Percentiles rank a stretch among this genome's conserved stretches.
Conservation (phyloP, 768 basidiomycete genomes). For the Peribolospora kevripleyi region DNA sequence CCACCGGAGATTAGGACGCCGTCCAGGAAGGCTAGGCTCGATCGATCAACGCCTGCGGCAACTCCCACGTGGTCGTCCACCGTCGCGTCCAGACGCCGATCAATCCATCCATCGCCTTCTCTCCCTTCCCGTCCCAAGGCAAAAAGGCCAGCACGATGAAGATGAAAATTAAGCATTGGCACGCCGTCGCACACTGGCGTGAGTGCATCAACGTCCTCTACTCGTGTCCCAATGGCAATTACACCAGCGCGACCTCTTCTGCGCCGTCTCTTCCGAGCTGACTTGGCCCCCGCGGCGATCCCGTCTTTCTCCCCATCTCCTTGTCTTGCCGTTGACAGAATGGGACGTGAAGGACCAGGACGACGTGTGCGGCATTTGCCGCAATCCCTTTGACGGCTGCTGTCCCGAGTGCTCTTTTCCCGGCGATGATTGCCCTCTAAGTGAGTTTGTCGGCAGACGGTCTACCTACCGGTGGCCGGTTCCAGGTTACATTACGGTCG, state of each 20-base stretch:
- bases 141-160: constrained; percentile 30
- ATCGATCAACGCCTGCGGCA: too few relatives aligned
- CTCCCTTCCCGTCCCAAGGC: too few relatives aligned
- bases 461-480: not conserved
- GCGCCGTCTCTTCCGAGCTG: too few relatives aligned
- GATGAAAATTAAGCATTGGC: constrained; percentile 58
- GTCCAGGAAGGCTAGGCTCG: too few relatives aligned
- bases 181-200: constrained; percentile 69
- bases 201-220: constrained; percentile 35
- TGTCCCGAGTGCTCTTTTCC: constrained; percentile 92
- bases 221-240: not conserved
- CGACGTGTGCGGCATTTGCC: constrained; percentile 65
- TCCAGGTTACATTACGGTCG: not conserved
- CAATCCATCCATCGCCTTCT: too few relatives aligned
- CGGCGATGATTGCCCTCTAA: constrained; percentile 81
- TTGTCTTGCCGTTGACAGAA: not conserved
- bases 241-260: not conserved
- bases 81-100: too few relatives aligned
- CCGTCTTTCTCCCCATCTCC: too few relatives aligned
- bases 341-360: constrained; percentile 23
- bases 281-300: too few relatives aligned
- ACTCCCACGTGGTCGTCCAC: too few relatives aligned
- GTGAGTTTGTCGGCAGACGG: constrained; percentile 26
- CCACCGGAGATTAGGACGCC: too few relatives aligned
- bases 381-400: constrained; percentile 75